Conservation (phyloP, 768 basidiomycete genomes). For the Naganishia randhawae region DNA sequence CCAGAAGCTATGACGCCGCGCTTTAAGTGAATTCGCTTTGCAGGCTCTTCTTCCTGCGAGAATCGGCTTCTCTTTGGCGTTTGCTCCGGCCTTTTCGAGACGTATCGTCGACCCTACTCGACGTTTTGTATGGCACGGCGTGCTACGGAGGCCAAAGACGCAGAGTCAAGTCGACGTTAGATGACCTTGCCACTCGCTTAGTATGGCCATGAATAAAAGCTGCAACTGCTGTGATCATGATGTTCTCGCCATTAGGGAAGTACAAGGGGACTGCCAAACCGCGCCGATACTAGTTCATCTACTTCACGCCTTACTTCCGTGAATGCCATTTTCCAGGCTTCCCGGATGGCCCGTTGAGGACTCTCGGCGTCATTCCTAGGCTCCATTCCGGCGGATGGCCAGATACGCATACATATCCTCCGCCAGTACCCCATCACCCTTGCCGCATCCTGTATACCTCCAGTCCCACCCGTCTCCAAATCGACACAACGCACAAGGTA, state of each 20-base stretch:
- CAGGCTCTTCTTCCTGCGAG: conserved; percentile 72
- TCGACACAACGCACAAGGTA: conserved; percentile 69
- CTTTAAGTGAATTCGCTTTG: conserved; percentile 7
- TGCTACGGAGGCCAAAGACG: conserved; percentile 18
- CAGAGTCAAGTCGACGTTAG: not conserved
- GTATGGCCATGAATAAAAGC: not conserved
- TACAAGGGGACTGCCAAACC: conserved; percentile 52
- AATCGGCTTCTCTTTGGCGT: conserved; percentile 67
- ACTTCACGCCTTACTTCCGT: conserved; percentile 64
- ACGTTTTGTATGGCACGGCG: conserved; percentile 28
- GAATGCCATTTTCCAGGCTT: conserved; percentile 79
- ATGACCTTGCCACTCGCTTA: not conserved
- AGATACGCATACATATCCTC: conserved; percentile 50
- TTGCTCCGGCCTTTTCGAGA: conserved; percentile 70
- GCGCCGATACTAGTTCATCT: conserved; percentile 62
- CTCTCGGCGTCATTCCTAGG: conserved; percentile 1
- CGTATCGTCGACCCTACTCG: conserved; percentile 63
- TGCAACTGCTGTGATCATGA: not conserved
- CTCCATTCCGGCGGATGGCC: conserved; percentile 20
- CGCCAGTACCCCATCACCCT: conserved; percentile 55
- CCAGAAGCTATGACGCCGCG: conserved; percentile 3
- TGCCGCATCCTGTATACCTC: conserved; percentile 56
- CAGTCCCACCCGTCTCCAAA: conserved; percentile 75
- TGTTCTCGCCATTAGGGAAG: not conserved
- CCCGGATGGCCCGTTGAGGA: conserved; percentile 39